These are phyloP conservation scores for Tolypocladium paradoxum DNA, from an alignment of 2,329 filamentous ascomycete genomes.

Conservation along the genomic window DNA sequence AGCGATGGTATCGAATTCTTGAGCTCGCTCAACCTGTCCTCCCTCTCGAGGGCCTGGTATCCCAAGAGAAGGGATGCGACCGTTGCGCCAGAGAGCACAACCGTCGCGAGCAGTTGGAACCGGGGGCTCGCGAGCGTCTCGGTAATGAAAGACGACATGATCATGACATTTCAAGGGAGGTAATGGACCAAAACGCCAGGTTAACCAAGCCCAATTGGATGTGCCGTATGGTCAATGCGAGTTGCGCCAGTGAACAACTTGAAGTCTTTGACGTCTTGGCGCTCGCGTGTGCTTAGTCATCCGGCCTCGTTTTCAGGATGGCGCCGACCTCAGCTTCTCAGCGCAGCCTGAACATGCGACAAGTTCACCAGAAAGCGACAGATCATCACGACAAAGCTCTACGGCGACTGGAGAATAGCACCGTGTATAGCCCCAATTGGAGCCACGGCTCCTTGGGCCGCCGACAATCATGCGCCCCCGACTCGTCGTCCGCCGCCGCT, in stretches of 20 bases:
- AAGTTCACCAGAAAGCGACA: background rate
- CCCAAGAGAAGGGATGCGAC: constrained; percentile 51
- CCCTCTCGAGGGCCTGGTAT: constrained; percentile 48
- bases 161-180: constrained; percentile 7
- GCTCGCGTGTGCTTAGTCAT: background rate
- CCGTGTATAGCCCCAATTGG: background rate
- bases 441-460: constrained; percentile 4
- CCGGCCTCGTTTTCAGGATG: background rate
- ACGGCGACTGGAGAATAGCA: background rate
- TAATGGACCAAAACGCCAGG: background rate
- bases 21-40: constrained; percentile 42
- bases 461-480: constrained; percentile 26
- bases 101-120: constrained; percentile 59
- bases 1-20: constrained; percentile 47
- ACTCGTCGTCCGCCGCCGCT: constrained; percentile 22
- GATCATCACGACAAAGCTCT: background rate
- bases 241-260: background rate
- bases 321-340: background rate
- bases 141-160: constrained; percentile 33
- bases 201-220: background rate
- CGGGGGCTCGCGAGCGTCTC: constrained; percentile 33
- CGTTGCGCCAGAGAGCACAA: constrained; percentile 51
- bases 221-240: background rate
- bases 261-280: background rate
- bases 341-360: background rate